Percentiles rank a stretch among this genome's conserved stretches.
phyloP scores from a whole-genome alignment of 208 protist species.

The Acanthamoeba pearcei region DNA sequence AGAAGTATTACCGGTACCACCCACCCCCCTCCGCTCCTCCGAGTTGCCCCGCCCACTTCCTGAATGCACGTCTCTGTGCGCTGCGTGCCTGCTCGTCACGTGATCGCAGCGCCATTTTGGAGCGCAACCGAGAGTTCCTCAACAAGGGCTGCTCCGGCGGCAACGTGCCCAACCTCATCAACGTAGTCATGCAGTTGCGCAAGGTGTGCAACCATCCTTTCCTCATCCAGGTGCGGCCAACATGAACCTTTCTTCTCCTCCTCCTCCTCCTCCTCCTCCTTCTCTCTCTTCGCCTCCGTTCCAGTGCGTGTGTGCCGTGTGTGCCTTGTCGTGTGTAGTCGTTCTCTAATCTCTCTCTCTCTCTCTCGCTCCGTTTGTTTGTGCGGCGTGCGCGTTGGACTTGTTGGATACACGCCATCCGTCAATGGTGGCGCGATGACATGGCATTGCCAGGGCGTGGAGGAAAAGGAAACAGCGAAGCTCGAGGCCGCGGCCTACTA shows the following conservation, averaged over 20 bases:
- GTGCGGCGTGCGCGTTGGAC: no score
- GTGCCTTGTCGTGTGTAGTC: neutral
- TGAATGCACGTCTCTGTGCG: neutral
- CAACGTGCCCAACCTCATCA: conserved; percentile 82
- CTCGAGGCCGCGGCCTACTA: conserved; percentile 95
- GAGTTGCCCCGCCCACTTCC: conserved; percentile 67
- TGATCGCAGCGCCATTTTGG: conserved; percentile 82
- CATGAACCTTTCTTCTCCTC: conserved; percentile 83
- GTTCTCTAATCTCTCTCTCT: conserved; percentile 61
- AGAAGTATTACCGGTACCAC: conserved; percentile 91
- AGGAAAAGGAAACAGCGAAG: conserved; percentile 86
- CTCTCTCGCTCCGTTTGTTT: neutral
- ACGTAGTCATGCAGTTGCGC: conserved; percentile 92
- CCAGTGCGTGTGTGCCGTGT: neutral
- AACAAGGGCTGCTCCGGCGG: conserved; percentile 63
- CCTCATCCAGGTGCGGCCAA: conserved; percentile 82
- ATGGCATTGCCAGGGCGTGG: neutral
- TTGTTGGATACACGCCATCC: no score
- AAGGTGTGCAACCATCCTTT: conserved; percentile 86
- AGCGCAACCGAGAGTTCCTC: conserved; percentile 85
- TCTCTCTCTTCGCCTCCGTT: neutral
- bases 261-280: no score
- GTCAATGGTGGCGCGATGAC: no score
- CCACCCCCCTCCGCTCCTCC: conserved; percentile 82
- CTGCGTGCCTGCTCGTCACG: neutral